Evolutionary conservation across 371 early-diverging fungal species (phyloP).

Genomic region (Lichtheimia hyalospora): DNA sequence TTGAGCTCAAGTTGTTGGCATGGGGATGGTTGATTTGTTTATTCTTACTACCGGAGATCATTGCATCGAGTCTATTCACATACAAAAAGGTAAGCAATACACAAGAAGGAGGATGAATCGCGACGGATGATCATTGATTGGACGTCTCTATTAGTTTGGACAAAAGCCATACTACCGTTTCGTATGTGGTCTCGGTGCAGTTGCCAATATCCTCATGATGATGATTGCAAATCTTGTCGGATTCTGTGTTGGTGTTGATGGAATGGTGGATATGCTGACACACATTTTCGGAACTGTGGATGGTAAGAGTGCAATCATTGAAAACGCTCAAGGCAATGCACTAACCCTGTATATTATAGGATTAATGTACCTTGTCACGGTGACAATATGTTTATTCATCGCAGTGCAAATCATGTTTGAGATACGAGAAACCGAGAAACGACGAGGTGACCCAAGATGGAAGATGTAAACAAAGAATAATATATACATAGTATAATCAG

Average conservation of each 20-base stretch:
- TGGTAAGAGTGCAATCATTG: slow-evolving; percentile 23
- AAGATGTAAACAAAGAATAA: slow-evolving; percentile 26
- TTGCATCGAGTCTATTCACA: slow-evolving; percentile 63
- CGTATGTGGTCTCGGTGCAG: slow-evolving; percentile 82
- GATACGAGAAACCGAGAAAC: slow-evolving; percentile 70
- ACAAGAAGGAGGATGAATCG: not conserved
- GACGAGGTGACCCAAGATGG: slow-evolving; percentile 50
- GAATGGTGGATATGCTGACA: slow-evolving; percentile 67
- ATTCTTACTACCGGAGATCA: slow-evolving; percentile 83
- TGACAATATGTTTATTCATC: slow-evolving; percentile 60
- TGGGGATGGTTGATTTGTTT: slow-evolving; percentile 95
- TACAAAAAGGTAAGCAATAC: slow-evolving; percentile 45
- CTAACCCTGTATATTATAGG: slow-evolving; percentile 28
- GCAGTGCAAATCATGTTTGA: slow-evolving; percentile 88
- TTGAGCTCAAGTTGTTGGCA: slow-evolving; percentile 74
- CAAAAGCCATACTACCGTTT: slow-evolving; percentile 73
- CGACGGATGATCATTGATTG: not conserved
- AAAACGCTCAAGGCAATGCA: not conserved
- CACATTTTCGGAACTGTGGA: slow-evolving; percentile 42
- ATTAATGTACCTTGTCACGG: slow-evolving; percentile 46
- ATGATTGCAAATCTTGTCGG: slow-evolving; percentile 95
- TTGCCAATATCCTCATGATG: slow-evolving; percentile 89
- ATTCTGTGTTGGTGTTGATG: slow-evolving; percentile 87
- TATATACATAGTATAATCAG: not conserved
- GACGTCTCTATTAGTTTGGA: slow-evolving; percentile 44